phyloP scores from a whole-genome alignment of 352 stramenopile genomes.

The Phytopythium sindhum region DNA sequence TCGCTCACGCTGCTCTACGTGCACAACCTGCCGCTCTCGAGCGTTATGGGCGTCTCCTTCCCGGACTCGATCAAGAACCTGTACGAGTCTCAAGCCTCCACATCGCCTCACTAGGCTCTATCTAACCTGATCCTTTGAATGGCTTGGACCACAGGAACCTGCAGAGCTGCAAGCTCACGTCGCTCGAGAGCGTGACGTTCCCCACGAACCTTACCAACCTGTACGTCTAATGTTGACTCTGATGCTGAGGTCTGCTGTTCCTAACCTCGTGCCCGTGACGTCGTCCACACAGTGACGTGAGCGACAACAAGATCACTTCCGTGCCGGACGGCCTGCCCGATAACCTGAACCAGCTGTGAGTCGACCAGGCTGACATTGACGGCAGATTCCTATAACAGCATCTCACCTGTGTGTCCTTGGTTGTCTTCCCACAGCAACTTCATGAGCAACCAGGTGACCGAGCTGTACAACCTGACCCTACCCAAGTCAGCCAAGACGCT shows the following conservation, averaged over 20 bases:
- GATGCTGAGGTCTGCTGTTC: background rate
- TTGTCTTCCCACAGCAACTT: too few relatives aligned
- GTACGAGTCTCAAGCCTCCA: conserved; percentile 7
- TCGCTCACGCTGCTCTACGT: conserved; percentile 63
- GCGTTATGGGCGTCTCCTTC: conserved; percentile 40
- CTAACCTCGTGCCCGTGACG: background rate
- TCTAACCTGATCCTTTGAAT: background rate
- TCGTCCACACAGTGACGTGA: conserved; percentile 32
- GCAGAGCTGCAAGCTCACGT: conserved; percentile 37
- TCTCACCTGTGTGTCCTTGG: background rate
- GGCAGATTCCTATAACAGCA: background rate
- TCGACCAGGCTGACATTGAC: background rate
- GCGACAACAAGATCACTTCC: conserved; percentile 36
- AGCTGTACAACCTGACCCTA: conserved; percentile 54
- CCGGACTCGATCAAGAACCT: conserved; percentile 39
- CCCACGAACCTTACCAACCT: conserved; percentile 47
- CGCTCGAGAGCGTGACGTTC: conserved; percentile 36
- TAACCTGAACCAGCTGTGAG: conserved; percentile 32
- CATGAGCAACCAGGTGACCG: conserved; percentile 2
- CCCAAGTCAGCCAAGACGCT: conserved; percentile 40
- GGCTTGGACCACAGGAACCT: conserved; percentile 21
- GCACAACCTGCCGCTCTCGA: conserved; percentile 51
- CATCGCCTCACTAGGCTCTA: background rate
- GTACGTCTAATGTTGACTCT: conserved; percentile 21
- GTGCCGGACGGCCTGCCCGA: conserved; percentile 28